These are phyloP conservation scores for Colletotrichum musae DNA, from an alignment of 2,329 filamentous ascomycete genomes.

Conservation along the genomic window DNA sequence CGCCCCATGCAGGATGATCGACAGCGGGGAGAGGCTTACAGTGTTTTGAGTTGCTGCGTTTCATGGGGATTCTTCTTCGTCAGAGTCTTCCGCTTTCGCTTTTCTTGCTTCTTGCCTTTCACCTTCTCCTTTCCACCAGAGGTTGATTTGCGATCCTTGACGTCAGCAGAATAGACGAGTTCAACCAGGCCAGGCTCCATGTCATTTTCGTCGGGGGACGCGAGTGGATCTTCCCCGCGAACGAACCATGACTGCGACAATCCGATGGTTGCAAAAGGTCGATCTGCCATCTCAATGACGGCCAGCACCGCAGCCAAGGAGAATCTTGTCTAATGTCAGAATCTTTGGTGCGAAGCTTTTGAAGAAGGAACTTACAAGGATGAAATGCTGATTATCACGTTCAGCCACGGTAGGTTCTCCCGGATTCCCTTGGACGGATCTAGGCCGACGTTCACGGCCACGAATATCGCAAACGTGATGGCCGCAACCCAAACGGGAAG, in stretches of 20 bases:
- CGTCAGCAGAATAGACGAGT: not conserved
- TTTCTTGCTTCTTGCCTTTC: slow-evolving; percentile 1
- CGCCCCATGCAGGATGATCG: too few species aligned
- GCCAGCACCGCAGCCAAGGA: slow-evolving; percentile 23
- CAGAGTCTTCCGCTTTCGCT: slow-evolving; percentile 19
- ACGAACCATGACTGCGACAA: slow-evolving; percentile 32
- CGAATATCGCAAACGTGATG: slow-evolving; percentile 32
- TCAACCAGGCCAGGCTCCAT: slow-evolving; percentile 2
- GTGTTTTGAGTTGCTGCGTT: not conserved
- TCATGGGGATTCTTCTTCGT: slow-evolving; percentile 21
- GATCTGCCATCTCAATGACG: slow-evolving; percentile 34
- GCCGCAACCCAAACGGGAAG: slow-evolving; percentile 33
- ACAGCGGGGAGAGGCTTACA: not conserved
- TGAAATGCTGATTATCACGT: slow-evolving; percentile 34
- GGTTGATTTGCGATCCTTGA: not conserved
- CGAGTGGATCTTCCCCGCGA: slow-evolving; percentile 5
- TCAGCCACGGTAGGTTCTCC: slow-evolving; percentile 30
- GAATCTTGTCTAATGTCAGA: slow-evolving; percentile 1
- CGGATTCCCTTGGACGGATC: slow-evolving; percentile 30
- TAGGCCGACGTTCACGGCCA: slow-evolving; percentile 32
- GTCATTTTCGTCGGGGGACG: not conserved
- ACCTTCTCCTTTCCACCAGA: not conserved
- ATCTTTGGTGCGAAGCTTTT: too few species aligned
- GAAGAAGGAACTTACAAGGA: slow-evolving; percentile 11
- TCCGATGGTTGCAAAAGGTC: slow-evolving; percentile 33